Percentiles rank a stretch among this genome's conserved stretches.
These are phyloP conservation scores for Ganoderma multipileum DNA, from an alignment of 1,284 basidiomycete genomes.

Conservation along the genomic window DNA sequence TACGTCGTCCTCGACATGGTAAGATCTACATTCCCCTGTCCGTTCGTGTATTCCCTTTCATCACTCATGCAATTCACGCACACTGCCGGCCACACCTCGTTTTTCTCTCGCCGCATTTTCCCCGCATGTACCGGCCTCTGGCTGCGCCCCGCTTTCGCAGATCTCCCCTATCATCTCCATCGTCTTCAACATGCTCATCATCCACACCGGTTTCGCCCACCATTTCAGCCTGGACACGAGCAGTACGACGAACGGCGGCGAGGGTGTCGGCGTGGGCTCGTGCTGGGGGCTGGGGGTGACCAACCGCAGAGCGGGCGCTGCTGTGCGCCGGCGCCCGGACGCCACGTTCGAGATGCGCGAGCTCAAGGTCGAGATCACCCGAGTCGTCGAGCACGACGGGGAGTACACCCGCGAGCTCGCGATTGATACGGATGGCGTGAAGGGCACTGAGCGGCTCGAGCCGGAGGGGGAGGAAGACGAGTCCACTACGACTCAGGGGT, in stretches of 20 bases:
- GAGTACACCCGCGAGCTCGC: background rate
- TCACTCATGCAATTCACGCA: background rate
- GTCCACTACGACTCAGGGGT: background rate
- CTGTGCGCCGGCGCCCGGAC: conserved; percentile 16
- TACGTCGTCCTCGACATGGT: conserved; percentile 45
- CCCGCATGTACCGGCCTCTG: background rate
- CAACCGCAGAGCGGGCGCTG: conserved; percentile 15
- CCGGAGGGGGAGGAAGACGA: background rate
- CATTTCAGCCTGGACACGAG: conserved; percentile 20
- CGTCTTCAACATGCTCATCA: conserved; percentile 41
- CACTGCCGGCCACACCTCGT: background rate
- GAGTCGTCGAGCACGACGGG: conserved; percentile 6
- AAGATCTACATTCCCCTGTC: conserved; percentile 7
- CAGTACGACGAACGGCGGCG: background rate
- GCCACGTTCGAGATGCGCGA: conserved; percentile 23
- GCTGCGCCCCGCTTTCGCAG: conserved; percentile 25
- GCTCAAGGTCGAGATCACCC: conserved; percentile 18
- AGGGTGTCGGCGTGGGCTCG: background rate
- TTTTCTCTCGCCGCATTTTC: background rate
- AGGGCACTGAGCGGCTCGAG: background rate
- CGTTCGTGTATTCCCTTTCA: background rate
- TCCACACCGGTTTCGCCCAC: conserved; percentile 33
- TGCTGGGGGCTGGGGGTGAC: background rate
- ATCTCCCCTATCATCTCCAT: conserved; percentile 42
- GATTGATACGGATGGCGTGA: too few relatives aligned